phyloP scores from a whole-genome alignment of 352 stramenopile species.

The Phytophthora melonis region DNA sequence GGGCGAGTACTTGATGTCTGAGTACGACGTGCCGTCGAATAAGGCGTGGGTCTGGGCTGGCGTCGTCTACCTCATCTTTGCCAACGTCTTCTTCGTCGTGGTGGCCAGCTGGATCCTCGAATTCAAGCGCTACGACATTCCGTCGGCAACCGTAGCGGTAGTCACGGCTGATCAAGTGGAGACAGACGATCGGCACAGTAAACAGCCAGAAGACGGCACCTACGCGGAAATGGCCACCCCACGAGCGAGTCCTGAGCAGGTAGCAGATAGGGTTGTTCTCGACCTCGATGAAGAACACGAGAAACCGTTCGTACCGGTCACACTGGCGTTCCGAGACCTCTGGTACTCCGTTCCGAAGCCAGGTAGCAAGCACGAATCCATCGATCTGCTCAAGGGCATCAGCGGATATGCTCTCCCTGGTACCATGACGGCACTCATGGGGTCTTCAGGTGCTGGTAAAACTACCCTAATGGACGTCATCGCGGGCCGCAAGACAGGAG shows the following conservation, averaged over 20 bases:
- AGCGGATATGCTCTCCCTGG: conserved; percentile 53
- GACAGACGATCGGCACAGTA: neutral
- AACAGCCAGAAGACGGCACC: neutral
- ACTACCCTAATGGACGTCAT: conserved; percentile 60
- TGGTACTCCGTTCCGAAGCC: conserved; percentile 37
- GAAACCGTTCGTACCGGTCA: conserved; percentile 27
- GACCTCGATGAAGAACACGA: conserved; percentile 18
- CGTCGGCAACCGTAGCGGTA: conserved; percentile 5
- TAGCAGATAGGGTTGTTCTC: conserved; percentile 13
- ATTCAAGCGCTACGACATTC: conserved; percentile 33
- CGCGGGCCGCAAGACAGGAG: conserved; percentile 85
- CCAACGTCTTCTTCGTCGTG: conserved; percentile 35
- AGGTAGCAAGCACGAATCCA: conserved; percentile 23
- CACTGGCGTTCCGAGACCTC: conserved; percentile 40
- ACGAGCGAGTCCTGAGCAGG: neutral
- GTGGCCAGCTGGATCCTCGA: conserved; percentile 28
- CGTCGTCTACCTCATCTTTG: conserved; percentile 24
- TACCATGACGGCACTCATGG: conserved; percentile 59
- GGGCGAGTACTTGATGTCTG: conserved; percentile 37
- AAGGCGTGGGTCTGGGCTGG: conserved; percentile 40
- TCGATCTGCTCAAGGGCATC: conserved; percentile 78
- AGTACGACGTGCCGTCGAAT: conserved; percentile 38
- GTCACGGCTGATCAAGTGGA: neutral
- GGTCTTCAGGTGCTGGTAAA: conserved; percentile 75
- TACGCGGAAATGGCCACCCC: conserved; percentile 10